Evolutionary conservation across 148 eudicot genomes (phyloP).

Genomic region (Diospyros lotus): DNA sequence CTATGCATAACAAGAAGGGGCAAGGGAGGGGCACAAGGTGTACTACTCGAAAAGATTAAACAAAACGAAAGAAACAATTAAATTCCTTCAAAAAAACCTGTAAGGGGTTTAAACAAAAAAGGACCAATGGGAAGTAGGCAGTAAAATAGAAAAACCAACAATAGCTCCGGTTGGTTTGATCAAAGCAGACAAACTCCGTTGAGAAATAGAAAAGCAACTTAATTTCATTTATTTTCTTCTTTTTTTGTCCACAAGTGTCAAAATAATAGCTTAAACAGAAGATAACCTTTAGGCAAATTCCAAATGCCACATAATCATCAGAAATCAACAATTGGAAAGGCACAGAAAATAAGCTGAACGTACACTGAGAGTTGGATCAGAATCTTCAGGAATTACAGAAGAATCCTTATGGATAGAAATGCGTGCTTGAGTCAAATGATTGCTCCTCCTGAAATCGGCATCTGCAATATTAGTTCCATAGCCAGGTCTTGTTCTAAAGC

Average conservation of each 20-base stretch:
- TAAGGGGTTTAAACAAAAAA: neutral
- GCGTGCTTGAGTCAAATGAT: slow-evolving; percentile 30
- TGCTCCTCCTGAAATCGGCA: slow-evolving; percentile 39
- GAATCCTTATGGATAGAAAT: slow-evolving; percentile 27
- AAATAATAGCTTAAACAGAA: neutral
- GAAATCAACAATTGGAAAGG: slow-evolving; percentile 7
- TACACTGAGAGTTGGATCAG: slow-evolving; percentile 39
- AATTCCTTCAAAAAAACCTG: neutral
- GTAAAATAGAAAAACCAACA: slow-evolving; percentile 1
- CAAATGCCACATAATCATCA: slow-evolving; percentile 6
- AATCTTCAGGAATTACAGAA: slow-evolving; percentile 38
- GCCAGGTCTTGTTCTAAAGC: slow-evolving; percentile 32
- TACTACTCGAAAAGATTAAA: neutral
- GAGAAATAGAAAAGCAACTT: too few relatives aligned
- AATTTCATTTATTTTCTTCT: too few relatives aligned
- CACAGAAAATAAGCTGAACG: slow-evolving; percentile 25
- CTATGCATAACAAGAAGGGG: neutral
- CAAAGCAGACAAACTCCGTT: neutral
- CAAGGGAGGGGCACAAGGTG: neutral
- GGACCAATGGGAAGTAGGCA: neutral
- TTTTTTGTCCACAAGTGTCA: too few relatives aligned
- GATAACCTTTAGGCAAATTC: neutral
- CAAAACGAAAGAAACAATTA: neutral
- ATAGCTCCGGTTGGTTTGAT: neutral
- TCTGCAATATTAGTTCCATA: slow-evolving; percentile 29